These are phyloP conservation scores for Eugenia klotzschiana DNA, from an alignment of 441 rosid genomes.

Conservation along the genomic window DNA sequence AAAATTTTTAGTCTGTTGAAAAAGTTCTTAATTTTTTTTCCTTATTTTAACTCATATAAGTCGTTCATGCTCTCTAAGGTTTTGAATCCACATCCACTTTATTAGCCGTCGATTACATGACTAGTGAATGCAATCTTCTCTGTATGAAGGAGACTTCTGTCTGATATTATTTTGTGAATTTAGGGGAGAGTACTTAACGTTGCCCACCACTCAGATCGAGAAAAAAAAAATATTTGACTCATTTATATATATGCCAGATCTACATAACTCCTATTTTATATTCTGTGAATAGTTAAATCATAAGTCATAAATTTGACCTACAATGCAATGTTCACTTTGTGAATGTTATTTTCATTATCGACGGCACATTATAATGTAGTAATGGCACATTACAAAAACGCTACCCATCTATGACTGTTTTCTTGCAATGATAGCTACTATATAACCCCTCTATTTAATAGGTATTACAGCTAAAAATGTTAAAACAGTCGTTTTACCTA, in stretches of 20 bases:
- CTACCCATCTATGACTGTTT: neutral
- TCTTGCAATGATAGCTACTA: neutral
- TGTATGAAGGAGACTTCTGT: neutral
- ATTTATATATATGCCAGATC: neutral
- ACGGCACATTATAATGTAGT: neutral
- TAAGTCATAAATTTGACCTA: neutral
- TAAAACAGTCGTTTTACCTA: neutral
- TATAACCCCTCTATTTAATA: neutral
- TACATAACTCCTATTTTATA: neutral
- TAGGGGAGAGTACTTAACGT: neutral
- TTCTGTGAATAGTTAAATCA: neutral
- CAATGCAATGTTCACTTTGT: neutral
- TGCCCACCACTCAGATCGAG: neutral
- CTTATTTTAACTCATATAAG: no score
- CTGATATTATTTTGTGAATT: neutral
- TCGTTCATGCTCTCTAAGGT: neutral
- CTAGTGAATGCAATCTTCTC: neutral
- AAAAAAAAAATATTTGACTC: neutral
- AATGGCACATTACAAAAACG: neutral
- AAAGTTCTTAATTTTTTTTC: no score
- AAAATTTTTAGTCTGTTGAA: no score
- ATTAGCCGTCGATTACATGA: neutral
- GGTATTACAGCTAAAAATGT: neutral
- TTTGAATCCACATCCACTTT: neutral
- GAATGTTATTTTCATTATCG: neutral